Conservation (phyloP, 2,329 filamentous ascomycete species). For the Lachnellula cervina region DNA sequence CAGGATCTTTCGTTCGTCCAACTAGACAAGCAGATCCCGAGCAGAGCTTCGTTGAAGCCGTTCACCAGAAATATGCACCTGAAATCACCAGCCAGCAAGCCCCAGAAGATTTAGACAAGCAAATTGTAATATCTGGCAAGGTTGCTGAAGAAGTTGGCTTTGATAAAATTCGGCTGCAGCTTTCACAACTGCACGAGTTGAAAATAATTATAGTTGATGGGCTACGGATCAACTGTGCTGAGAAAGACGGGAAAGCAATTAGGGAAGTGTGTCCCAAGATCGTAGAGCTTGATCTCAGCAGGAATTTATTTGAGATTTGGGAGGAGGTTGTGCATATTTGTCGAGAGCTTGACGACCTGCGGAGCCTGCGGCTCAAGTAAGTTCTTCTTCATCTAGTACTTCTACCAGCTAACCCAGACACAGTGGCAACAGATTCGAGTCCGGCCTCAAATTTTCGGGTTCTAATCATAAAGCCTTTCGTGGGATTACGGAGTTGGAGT, state of each 20-base stretch:
- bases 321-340: slow-evolving; percentile 67
- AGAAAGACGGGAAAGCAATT: slow-evolving; percentile 38
- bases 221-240: slow-evolving; percentile 50
- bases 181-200: slow-evolving; percentile 73
- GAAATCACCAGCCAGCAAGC: slow-evolving; percentile 37
- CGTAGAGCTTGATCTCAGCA: slow-evolving; percentile 75
- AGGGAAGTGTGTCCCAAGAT: slow-evolving; percentile 59
- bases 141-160: slow-evolving; percentile 92
- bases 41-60: slow-evolving; percentile 71
- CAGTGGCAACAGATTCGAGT: slow-evolving; percentile 69
- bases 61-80: slow-evolving; percentile 78
- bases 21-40: slow-evolving; percentile 63
- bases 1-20: slow-evolving; percentile 83
- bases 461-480: slow-evolving; percentile 40
- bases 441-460: slow-evolving; percentile 40
- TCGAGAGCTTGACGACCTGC: slow-evolving; percentile 60
- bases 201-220: slow-evolving; percentile 79
- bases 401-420: slow-evolving; percentile 5
- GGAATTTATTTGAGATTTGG: slow-evolving; percentile 71
- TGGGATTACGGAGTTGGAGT: slow-evolving; percentile 53
- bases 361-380: slow-evolving; percentile 66
- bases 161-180: slow-evolving; percentile 79
- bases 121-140: slow-evolving; percentile 71
- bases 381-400: slow-evolving; percentile 22
- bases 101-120: slow-evolving; percentile 36